These are phyloP conservation scores for Sindora glabra DNA, from an alignment of 306 rosid species.

Conservation along the genomic window DNA sequence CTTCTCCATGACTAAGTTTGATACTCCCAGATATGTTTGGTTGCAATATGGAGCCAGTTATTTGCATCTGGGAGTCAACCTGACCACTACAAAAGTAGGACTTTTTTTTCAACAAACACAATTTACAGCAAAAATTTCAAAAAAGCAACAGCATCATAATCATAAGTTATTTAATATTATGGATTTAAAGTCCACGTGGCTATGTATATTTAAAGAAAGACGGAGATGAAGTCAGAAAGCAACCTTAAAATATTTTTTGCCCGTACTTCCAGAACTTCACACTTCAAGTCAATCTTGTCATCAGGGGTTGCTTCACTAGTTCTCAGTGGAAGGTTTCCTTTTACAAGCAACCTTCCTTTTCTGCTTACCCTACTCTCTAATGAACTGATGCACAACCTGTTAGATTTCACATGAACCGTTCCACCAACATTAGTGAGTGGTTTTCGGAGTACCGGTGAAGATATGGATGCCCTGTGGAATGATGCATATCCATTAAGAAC, in stretches of 20 bases:
- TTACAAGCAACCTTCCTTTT: slow-evolving; percentile 73
- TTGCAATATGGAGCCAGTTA: slow-evolving; percentile 87
- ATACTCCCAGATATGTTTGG: slow-evolving; percentile 81
- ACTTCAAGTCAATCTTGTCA: slow-evolving; percentile 83
- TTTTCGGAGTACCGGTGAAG: slow-evolving; percentile 76
- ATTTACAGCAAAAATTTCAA: not conserved
- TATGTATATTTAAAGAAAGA: not conserved
- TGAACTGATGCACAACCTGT: slow-evolving; percentile 72
- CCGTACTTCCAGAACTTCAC: slow-evolving; percentile 77
- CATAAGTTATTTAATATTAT: not conserved
- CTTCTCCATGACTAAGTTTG: slow-evolving; percentile 91
- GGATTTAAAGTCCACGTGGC: not conserved
- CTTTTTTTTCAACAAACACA: slow-evolving; percentile 8
- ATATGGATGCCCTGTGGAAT: slow-evolving; percentile 80
- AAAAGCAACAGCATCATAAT: not conserved
- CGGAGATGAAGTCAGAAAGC: slow-evolving; percentile 2
- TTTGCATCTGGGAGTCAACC: slow-evolving; percentile 93
- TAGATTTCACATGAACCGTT: slow-evolving; percentile 69
- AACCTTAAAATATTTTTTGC: slow-evolving; percentile 79
- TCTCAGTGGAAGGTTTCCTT: slow-evolving; percentile 93
- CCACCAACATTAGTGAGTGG: slow-evolving; percentile 83
- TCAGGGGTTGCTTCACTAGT: slow-evolving; percentile 59
- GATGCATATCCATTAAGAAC: slow-evolving; percentile 83
- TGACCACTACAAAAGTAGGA: slow-evolving; percentile 57
- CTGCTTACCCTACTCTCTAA: slow-evolving; percentile 84